Conservation (phyloP, 306 rosid species). For the Glycyrrhiza uralensis region DNA sequence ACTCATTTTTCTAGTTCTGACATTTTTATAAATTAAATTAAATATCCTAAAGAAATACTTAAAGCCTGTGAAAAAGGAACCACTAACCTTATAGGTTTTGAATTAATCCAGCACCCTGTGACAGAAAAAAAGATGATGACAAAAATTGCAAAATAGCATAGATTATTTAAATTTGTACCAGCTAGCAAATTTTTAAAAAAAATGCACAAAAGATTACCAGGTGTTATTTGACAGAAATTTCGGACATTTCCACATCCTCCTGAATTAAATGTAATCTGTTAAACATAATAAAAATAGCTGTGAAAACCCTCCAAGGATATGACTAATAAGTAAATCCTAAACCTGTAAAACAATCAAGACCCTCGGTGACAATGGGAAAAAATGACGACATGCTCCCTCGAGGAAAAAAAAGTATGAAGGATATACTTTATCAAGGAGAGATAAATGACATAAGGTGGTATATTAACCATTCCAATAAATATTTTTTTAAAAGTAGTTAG, state of each 20-base stretch:
- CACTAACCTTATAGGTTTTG: constrained; percentile 53
- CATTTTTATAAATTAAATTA: not conserved
- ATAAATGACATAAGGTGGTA: not conserved
- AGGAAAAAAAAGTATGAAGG: not conserved
- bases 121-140: not conserved
- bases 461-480: not conserved
- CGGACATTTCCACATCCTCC: constrained; percentile 45
- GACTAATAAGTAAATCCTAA: not conserved
- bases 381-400: not conserved
- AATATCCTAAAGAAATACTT: not conserved
- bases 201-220: constrained; percentile 39
- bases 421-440: not conserved
- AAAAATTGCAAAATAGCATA: constrained; percentile 10
- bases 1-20: not conserved
- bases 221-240: constrained; percentile 39
- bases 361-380: not conserved
- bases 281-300: constrained; percentile 16
- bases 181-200: not conserved
- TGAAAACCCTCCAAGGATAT: constrained; percentile 3
- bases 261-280: constrained; percentile 46
- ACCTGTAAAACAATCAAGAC: not conserved
- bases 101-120: constrained; percentile 51
- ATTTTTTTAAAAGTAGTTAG: not conserved
- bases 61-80: constrained; percentile 1
- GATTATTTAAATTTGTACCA: not conserved